Percentiles rank a stretch among this genome's conserved stretches.
These are phyloP conservation scores for Metarhizium humberi DNA, from an alignment of 2,329 filamentous ascomycete genomes.

Conservation along the genomic window DNA sequence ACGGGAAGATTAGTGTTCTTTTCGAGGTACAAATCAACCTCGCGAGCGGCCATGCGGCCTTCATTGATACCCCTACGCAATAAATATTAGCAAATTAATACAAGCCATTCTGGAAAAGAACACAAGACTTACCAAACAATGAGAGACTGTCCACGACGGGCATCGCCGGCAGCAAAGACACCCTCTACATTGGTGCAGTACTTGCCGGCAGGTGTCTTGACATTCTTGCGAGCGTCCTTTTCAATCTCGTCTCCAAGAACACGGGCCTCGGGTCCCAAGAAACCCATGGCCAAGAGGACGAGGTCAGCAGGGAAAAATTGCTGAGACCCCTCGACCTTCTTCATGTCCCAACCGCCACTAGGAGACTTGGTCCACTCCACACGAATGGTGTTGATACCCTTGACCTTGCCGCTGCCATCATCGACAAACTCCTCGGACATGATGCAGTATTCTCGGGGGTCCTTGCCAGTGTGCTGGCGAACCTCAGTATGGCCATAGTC, in stretches of 20 bases:
- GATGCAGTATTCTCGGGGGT: conserved; percentile 94
- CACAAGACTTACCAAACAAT: conserved; percentile 73
- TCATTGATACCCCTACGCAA: conserved; percentile 80
- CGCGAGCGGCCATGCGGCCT: conserved; percentile 83
- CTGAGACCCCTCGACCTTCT: conserved; percentile 86
- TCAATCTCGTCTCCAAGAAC: conserved; percentile 82
- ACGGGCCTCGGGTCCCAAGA: conserved; percentile 85
- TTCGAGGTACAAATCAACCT: conserved; percentile 83
- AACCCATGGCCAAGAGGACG: conserved; percentile 92
- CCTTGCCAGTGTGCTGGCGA: conserved; percentile 90
- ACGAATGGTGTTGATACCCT: conserved; percentile 90
- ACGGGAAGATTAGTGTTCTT: conserved; percentile 73
- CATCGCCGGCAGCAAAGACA: conserved; percentile 91
- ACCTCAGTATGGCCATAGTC: conserved; percentile 96
- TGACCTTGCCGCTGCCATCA: conserved; percentile 77
- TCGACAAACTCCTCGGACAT: conserved; percentile 97
- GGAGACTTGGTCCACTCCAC: conserved; percentile 93
- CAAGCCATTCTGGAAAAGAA: neutral
- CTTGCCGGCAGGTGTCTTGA: conserved; percentile 83
- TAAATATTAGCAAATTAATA: conserved; percentile 22
- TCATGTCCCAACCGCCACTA: conserved; percentile 95
- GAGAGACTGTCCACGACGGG: conserved; percentile 84
- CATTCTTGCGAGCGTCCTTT: conserved; percentile 87
- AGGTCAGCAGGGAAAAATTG: conserved; percentile 95
- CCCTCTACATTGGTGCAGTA: conserved; percentile 84